phyloP scores from a whole-genome alignment of 306 rosid species.

The Quillaja saponaria region DNA sequence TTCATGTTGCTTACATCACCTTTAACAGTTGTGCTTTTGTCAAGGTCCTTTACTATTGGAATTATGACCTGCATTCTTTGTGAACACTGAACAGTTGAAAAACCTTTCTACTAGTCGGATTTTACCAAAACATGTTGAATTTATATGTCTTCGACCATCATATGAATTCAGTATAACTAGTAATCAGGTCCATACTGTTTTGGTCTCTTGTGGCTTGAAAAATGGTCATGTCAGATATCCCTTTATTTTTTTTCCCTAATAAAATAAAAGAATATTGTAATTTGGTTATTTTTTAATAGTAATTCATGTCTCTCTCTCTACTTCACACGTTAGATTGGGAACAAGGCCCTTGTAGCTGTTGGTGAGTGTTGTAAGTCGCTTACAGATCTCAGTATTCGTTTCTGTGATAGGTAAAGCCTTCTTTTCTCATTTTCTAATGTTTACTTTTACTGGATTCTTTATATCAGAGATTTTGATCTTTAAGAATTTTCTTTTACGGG shows the following conservation, averaged over 20 bases:
- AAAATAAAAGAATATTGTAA: no score
- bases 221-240: neutral
- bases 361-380: slow-evolving; percentile 77
- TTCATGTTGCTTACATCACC: slow-evolving; percentile 1
- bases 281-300: slow-evolving; percentile 8
- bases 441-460: slow-evolving; percentile 20
- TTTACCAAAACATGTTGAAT: no score
- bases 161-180: slow-evolving; percentile 2
- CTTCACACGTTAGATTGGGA: slow-evolving; percentile 61
- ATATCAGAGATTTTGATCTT: neutral
- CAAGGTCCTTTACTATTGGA: neutral
- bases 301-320: slow-evolving; percentile 11
- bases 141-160: slow-evolving; percentile 3
- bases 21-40: slow-evolving; percentile 5
- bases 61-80: neutral
- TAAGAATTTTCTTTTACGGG: no score
- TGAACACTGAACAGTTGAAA: no score
- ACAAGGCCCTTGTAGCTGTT: slow-evolving; percentile 73
- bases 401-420: slow-evolving; percentile 80
- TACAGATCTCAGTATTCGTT: slow-evolving; percentile 82
- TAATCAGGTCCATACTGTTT: neutral
- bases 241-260: no score
- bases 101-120: no score
- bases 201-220: neutral
- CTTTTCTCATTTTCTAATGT: slow-evolving; percentile 12